Conservation (phyloP, 441 rosid species). For the Mallotus repandus region DNA sequence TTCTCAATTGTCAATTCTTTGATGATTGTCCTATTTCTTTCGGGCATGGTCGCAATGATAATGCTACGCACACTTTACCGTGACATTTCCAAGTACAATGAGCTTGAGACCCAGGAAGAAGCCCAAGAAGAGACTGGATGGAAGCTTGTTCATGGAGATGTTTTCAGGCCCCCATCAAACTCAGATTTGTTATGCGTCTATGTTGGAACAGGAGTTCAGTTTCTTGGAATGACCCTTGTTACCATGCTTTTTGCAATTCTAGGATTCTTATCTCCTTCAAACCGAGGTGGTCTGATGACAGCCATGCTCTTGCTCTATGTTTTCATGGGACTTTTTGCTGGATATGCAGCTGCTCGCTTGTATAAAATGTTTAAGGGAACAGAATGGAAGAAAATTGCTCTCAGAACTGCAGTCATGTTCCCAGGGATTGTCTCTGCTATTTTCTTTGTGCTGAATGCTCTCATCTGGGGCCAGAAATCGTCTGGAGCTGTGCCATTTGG, state of each 20-base stretch:
- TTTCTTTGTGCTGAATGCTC: slow-evolving; percentile 80
- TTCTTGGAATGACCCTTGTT: slow-evolving; percentile 83
- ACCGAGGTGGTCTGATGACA: slow-evolving; percentile 91
- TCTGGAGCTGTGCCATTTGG: slow-evolving; percentile 97
- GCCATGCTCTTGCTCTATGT: slow-evolving; percentile 94
- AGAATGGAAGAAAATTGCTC: slow-evolving; percentile 81
- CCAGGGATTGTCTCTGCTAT: slow-evolving; percentile 65
- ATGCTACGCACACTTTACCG: slow-evolving; percentile 93
- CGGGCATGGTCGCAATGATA: slow-evolving; percentile 95
- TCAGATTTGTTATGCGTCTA: slow-evolving; percentile 79
- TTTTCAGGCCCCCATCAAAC: slow-evolving; percentile 78
- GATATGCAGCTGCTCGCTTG: slow-evolving; percentile 72
- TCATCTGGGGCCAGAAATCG: slow-evolving; percentile 94
- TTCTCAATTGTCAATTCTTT: slow-evolving; percentile 83
- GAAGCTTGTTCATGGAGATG: slow-evolving; percentile 94
- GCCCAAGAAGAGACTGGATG: slow-evolving; percentile 96
- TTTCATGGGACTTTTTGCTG: slow-evolving; percentile 93
- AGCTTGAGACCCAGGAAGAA: slow-evolving; percentile 92
- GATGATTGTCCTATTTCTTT: slow-evolving; percentile 90
- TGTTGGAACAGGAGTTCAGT: slow-evolving; percentile 97
- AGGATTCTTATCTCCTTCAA: slow-evolving; percentile 93
- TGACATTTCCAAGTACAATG: slow-evolving; percentile 86
- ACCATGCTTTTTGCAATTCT: slow-evolving; percentile 88
- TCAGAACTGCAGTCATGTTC: slow-evolving; percentile 79
- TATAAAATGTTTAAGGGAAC: slow-evolving; percentile 80